Conservation (phyloP, 495 filamentous ascomycete genomes). For the Neurospora sp. region DNA sequence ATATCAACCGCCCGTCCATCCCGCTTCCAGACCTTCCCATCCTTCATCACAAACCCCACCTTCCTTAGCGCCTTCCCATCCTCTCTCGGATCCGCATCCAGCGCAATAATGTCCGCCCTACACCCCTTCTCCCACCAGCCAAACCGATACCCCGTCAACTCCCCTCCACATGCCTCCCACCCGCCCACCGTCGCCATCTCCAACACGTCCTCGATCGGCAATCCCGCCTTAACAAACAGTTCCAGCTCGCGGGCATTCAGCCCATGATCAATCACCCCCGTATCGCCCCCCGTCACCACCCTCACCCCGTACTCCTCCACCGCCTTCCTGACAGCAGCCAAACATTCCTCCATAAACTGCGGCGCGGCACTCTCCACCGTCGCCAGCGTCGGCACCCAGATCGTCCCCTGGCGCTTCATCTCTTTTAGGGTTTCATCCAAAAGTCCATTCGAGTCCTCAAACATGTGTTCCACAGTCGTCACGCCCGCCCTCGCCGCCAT, state of each 20-base stretch:
- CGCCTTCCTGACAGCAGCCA: slow-evolving; percentile 13
- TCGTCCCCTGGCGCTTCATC: slow-evolving; percentile 28
- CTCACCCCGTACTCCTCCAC: slow-evolving; percentile 22
- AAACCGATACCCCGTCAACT: slow-evolving; percentile 37
- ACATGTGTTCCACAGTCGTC: slow-evolving; percentile 42
- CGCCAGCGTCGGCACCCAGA: slow-evolving; percentile 42
- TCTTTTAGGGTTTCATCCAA: slow-evolving; percentile 25
- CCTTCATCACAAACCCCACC: slow-evolving; percentile 44
- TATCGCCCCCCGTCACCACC: slow-evolving; percentile 40
- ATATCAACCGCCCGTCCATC: slow-evolving; percentile 14
- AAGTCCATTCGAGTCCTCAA: slow-evolving; percentile 24
- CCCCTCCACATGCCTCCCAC: slow-evolving; percentile 42
- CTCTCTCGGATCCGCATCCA: slow-evolving; percentile 25
- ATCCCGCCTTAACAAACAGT: slow-evolving; percentile 39
- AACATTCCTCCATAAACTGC: slow-evolving; percentile 21
- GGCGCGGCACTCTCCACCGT: slow-evolving; percentile 22
- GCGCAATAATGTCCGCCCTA: slow-evolving; percentile 39
- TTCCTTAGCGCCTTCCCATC: slow-evolving; percentile 31
- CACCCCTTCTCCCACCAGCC: slow-evolving; percentile 37
- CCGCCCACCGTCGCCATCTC: slow-evolving; percentile 35
- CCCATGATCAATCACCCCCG: slow-evolving; percentile 40
- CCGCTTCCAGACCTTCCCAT: slow-evolving; percentile 31
- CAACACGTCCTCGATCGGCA: slow-evolving; percentile 33
- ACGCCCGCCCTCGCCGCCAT: slow-evolving; percentile 41
- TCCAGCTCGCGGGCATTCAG: slow-evolving; percentile 40